phyloP scores from a whole-genome alignment of 1,284 basidiomycete species.

The Moesziomyces parantarcticus region DNA sequence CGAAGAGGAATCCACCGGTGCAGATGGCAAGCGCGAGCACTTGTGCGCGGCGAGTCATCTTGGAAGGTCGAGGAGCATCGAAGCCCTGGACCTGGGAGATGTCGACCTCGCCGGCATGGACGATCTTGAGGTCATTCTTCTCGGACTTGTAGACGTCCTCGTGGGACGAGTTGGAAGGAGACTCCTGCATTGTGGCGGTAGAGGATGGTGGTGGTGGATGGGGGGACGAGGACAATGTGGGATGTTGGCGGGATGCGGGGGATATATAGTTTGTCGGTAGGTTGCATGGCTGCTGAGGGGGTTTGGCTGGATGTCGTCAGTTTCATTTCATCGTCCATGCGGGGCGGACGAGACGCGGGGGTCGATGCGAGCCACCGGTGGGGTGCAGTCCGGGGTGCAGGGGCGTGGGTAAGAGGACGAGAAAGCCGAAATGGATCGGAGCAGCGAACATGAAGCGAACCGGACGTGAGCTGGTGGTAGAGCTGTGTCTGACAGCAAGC shows the following conservation, averaged over 20 bases:
- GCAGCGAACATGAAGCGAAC: neutral
- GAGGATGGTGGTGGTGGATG: neutral
- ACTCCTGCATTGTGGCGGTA: conserved; percentile 15
- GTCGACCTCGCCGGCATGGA: conserved; percentile 36
- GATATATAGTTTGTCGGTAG: neutral
- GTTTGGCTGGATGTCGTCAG: neutral
- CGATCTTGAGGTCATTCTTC: conserved; percentile 36
- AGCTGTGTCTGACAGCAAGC: no score
- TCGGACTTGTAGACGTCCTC: conserved; percentile 45
- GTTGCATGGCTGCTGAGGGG: no score
- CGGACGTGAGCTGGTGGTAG: no score
- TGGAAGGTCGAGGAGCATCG: conserved; percentile 45
- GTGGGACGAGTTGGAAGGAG: conserved; percentile 32
- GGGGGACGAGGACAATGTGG: neutral
- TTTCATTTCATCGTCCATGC: neutral
- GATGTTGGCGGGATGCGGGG: neutral
- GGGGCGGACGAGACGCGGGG: neutral
- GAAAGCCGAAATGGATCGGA: neutral
- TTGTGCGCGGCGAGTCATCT: conserved; percentile 42
- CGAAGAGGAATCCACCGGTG: conserved; percentile 51
- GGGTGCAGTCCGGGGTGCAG: conserved; percentile 1
- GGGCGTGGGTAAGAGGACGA: neutral
- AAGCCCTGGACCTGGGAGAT: conserved; percentile 31
- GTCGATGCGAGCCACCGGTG: neutral
- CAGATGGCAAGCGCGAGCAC: conserved; percentile 49